Conservation (phyloP, 1,139 yeast genomes). For the Geotrichum klebahnii region DNA sequence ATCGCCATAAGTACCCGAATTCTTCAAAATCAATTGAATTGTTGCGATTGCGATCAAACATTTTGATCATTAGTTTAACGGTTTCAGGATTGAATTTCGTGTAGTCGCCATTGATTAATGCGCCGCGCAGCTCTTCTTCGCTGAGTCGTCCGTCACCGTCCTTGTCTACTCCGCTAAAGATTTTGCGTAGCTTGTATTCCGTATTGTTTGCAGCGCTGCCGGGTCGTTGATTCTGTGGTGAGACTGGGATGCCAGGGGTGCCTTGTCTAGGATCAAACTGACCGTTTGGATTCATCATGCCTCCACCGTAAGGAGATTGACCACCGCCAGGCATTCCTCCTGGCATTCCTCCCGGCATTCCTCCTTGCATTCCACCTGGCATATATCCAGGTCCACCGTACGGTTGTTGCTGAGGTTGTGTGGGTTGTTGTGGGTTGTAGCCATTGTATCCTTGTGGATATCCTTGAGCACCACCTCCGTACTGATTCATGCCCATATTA, state of each 20-base stretch:
- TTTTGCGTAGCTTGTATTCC: slow-evolving; percentile 27
- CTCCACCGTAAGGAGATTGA: background rate
- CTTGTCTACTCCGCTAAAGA: slow-evolving; percentile 34
- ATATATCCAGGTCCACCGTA: slow-evolving; percentile 9
- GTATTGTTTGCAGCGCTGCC: slow-evolving; percentile 24
- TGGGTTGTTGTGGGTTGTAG: background rate
- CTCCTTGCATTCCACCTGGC: background rate
- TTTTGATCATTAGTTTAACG: slow-evolving; percentile 58
- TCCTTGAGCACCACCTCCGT: background rate
- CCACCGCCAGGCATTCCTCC: slow-evolving; percentile 6
- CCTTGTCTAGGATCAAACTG: slow-evolving; percentile 18
- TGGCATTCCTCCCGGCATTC: slow-evolving; percentile 2
- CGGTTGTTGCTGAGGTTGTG: background rate
- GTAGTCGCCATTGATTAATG: slow-evolving; percentile 58
- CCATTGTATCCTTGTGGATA: background rate
- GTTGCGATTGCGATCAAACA: slow-evolving; percentile 53
- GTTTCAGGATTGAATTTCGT: slow-evolving; percentile 63
- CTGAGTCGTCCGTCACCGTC: slow-evolving; percentile 52
- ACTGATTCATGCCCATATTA: background rate
- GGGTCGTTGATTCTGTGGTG: slow-evolving; percentile 9
- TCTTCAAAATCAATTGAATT: slow-evolving; percentile 58
- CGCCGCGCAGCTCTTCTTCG: slow-evolving; percentile 56
- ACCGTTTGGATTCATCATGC: too few relatives aligned
- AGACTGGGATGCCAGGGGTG: slow-evolving; percentile 9
- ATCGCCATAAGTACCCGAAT: slow-evolving; percentile 69